Base-by-base conservation (phyloP, 176 grass and related monocot genomes). In the Echinochloa phyllopogon region DNA sequence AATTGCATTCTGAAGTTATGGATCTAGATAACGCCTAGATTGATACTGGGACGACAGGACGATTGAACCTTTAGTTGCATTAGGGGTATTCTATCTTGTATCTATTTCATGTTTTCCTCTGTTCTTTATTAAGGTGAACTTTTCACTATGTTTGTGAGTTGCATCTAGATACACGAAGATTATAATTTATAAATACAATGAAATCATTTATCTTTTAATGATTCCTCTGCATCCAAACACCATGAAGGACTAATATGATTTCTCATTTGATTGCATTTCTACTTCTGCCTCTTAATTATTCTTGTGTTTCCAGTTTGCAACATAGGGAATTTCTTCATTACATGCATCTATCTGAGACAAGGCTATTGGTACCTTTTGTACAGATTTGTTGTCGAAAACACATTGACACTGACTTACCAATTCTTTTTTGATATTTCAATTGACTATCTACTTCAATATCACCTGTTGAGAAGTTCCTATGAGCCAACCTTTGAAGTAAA, bases 201-300 rank as follows among this genome's bases (percentile, higher is more conserved):
- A 85, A 65, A 75, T n/a, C 14, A 65, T 61, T 4, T 14, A 57
- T 60, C 14, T 57, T 13, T 72, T 37, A 73, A 64, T 20, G 33
- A 65, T 16, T 39, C 50, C 10, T 74, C 33, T 7, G 6, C 63
- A 81, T 81, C 27, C 9, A 25, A 56, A 82, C 15, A 6, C n/a
- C 45, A 43, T 43, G 36, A 57, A 69, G 18, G 17, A 62, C 27
- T 49, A 73, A 56, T 73, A 24, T 38, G 20, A 17, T 21, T 82
- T 72, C 12, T 58, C 41, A 10, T 72, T 59, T 82, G 56, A 20
- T 83, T 83, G 43, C 36, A 33, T 84, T 21, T 66, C 11, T 57
- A 33, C 16, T 68, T 68, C n/a, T 45, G 47, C 17, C 10, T 42
- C 37, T 50, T 65, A 50, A 7, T 42, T 45, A 15, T 77, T 77